Evolutionary conservation across 2,329 filamentous ascomycete genomes (phyloP).

Genomic region (Colletotrichum sp.): DNA sequence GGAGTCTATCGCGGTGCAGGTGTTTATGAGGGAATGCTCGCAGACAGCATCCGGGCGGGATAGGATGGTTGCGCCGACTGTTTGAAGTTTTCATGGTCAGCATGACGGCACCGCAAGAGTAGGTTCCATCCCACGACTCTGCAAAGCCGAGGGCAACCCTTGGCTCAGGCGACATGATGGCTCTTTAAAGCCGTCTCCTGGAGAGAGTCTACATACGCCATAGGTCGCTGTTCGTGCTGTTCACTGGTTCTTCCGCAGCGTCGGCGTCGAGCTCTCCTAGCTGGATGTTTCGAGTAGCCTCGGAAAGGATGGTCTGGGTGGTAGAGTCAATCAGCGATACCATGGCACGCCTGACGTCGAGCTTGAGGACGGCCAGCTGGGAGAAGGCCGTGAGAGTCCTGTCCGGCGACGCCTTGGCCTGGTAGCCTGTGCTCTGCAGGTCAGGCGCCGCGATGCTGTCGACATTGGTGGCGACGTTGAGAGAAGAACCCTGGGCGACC

Average conservation of each 20-base stretch:
- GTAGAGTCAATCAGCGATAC: slow-evolving; percentile 52
- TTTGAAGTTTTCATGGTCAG: not conserved
- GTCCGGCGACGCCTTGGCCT: slow-evolving; percentile 36
- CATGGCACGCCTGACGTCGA: slow-evolving; percentile 52
- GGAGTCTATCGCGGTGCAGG: slow-evolving; percentile 26
- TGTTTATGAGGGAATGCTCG: slow-evolving; percentile 28
- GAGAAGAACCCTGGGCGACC: slow-evolving; percentile 33
- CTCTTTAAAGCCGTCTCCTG: not conserved
- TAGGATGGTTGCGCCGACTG: slow-evolving; percentile 27
- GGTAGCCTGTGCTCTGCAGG: slow-evolving; percentile 32
- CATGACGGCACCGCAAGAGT: not conserved
- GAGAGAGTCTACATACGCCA: slow-evolving; percentile 34
- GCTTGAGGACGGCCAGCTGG: slow-evolving; percentile 53
- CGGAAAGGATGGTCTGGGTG: slow-evolving; percentile 56
- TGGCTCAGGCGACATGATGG: not conserved
- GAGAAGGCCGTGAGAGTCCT: slow-evolving; percentile 49
- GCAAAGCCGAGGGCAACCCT: not conserved
- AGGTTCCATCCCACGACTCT: not conserved
- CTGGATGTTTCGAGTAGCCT: slow-evolving; percentile 51
- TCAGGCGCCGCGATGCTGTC: slow-evolving; percentile 33
- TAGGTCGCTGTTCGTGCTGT: slow-evolving; percentile 28
- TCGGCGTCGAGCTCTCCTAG: slow-evolving; percentile 32
- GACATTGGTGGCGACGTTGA: slow-evolving; percentile 34
- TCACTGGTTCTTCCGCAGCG: not conserved
- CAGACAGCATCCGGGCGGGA: slow-evolving; percentile 37